Evolutionary conservation across 768 basidiomycete species (phyloP).

Genomic region (Tylopilus felleus): DNA sequence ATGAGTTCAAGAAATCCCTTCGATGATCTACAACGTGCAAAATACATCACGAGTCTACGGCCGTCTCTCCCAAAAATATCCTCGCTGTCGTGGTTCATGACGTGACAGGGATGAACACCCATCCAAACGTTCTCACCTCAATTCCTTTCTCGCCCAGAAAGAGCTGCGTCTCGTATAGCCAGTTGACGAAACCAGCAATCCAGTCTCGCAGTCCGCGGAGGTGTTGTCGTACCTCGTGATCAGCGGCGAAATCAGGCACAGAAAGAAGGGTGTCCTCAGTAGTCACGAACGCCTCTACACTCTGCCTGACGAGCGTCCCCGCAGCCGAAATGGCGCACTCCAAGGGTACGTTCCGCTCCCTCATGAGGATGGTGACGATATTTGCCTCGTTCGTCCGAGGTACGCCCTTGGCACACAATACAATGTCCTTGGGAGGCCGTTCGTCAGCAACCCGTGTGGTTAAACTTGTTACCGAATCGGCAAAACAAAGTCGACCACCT

Average conservation of each 20-base stretch:
- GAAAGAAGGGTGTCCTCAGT: conserved; percentile 22
- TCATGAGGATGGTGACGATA: conserved; percentile 49
- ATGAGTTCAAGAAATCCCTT: conserved; percentile 7
- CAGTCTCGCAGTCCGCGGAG: conserved; percentile 52
- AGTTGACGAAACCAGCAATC: conserved; percentile 57
- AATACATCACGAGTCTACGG: not conserved
- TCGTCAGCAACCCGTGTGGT: not conserved
- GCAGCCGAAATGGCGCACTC: conserved; percentile 41
- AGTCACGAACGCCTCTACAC: conserved; percentile 27
- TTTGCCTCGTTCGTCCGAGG: conserved; percentile 41
- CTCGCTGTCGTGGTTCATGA: not conserved
- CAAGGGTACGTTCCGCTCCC: conserved; percentile 39
- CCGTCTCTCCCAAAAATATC: not conserved
- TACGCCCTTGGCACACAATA: conserved; percentile 47
- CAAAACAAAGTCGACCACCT: not conserved
- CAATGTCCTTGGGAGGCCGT: conserved; percentile 47
- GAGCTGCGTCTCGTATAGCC: conserved; percentile 61
- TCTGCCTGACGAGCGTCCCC: conserved; percentile 27
- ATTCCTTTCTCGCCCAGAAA: conserved; percentile 57
- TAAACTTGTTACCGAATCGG: not conserved
- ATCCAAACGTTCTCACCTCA: conserved; percentile 58
- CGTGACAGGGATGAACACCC: conserved; percentile 48
- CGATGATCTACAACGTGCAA: not conserved
- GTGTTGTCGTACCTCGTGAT: conserved; percentile 36
- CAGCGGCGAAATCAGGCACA: conserved; percentile 8